A percentile compares a stretch with the other conserved stretches of the same genome.
phyloP scores from a whole-genome alignment of 768 basidiomycete species.

The Lyophyllum atratum region DNA sequence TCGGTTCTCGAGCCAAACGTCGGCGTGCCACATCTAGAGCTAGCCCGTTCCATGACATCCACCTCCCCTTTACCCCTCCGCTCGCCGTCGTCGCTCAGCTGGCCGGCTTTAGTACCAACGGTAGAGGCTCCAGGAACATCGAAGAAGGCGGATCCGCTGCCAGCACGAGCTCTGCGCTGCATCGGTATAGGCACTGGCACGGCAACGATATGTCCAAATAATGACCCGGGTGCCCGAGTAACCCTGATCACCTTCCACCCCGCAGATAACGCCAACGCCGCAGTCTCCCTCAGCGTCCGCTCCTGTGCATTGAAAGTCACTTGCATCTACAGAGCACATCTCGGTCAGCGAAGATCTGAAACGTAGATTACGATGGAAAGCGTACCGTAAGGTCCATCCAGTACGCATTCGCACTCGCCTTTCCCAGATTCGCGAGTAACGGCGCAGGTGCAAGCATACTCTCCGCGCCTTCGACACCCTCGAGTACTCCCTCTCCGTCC shows the following conservation, averaged over 20 bases:
- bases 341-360: not conserved
- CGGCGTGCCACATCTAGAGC: constrained; percentile 60
- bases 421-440: constrained; percentile 73
- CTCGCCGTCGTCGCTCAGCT: constrained; percentile 2
- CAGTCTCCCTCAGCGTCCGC: constrained; percentile 65
- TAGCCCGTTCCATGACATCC: constrained; percentile 43
- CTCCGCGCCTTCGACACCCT: constrained; percentile 53
- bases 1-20: constrained; percentile 60
- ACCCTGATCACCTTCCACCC: constrained; percentile 66
- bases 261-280: constrained; percentile 51
- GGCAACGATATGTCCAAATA: constrained; percentile 74
- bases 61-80: constrained; percentile 22
- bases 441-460: constrained; percentile 57
- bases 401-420: constrained; percentile 69
- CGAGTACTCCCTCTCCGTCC: constrained; percentile 24
- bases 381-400: constrained; percentile 71
- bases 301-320: constrained; percentile 69
- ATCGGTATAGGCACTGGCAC: constrained; percentile 57
- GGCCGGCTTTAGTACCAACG: not conserved
- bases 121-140: constrained; percentile 10
- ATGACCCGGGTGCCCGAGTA: constrained; percentile 57
- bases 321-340: constrained; percentile 56
- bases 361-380: not conserved
- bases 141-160: constrained; percentile 24
- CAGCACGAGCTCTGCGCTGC: constrained; percentile 21